Conservation (phyloP, 192 early-diverging fungal species). For the Helicostylum pulchrum region DNA sequence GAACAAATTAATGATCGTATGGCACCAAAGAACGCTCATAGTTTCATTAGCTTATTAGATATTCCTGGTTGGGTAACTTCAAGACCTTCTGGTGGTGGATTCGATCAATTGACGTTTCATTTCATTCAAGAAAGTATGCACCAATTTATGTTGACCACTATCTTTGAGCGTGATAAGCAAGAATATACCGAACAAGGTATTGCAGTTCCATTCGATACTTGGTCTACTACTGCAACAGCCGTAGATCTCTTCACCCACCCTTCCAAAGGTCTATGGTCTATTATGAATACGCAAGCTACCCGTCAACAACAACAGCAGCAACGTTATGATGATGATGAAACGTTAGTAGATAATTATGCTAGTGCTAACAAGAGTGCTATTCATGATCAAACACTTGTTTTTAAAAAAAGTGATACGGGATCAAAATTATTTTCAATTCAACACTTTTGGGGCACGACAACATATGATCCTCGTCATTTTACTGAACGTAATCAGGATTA, state of each 20-base stretch:
- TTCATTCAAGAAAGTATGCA: slow-evolving; percentile 67
- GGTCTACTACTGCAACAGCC: slow-evolving; percentile 55
- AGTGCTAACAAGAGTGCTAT: slow-evolving; percentile 40
- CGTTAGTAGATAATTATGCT: slow-evolving; percentile 51
- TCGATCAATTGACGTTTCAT: slow-evolving; percentile 66
- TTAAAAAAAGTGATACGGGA: slow-evolving; percentile 36
- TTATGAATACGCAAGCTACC: slow-evolving; percentile 38
- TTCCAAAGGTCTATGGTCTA: slow-evolving; percentile 69
- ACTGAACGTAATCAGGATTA: slow-evolving; percentile 75
- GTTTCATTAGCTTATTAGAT: slow-evolving; percentile 82
- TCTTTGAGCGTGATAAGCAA: slow-evolving; percentile 65
- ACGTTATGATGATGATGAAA: slow-evolving; percentile 43
- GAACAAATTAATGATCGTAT: slow-evolving; percentile 61
- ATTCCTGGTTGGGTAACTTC: slow-evolving; percentile 59
- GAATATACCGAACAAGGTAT: slow-evolving; percentile 64
- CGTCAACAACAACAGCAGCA: slow-evolving; percentile 38
- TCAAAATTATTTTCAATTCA: slow-evolving; percentile 69
- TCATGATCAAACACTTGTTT: slow-evolving; percentile 21
- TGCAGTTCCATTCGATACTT: slow-evolving; percentile 45
- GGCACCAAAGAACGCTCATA: slow-evolving; percentile 61
- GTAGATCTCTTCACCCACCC: slow-evolving; percentile 68
- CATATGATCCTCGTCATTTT: slow-evolving; percentile 63
- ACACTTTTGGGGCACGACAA: slow-evolving; percentile 75
- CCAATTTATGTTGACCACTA: slow-evolving; percentile 50
- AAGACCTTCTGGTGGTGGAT: slow-evolving; percentile 36